A percentile compares a stretch with the other conserved stretches of the same genome.
These are phyloP conservation scores for Petasospora fabianii DNA, from an alignment of 1,139 yeast genomes.

Conservation along the genomic window DNA sequence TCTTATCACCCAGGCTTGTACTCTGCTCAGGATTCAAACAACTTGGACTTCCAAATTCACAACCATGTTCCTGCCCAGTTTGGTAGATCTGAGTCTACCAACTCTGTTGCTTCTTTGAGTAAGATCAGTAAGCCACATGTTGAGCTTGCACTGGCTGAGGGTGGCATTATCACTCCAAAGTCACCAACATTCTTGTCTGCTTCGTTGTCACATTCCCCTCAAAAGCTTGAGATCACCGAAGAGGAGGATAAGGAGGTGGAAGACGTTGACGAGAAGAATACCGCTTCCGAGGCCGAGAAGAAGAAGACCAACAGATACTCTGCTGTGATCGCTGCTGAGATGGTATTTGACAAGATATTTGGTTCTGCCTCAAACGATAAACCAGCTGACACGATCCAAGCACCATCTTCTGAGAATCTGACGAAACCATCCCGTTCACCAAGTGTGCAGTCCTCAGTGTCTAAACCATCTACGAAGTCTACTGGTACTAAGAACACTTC, in stretches of 20 bases:
- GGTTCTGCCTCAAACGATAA: conserved; percentile 15
- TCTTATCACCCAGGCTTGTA: conserved; percentile 64
- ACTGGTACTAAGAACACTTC: conserved; percentile 18
- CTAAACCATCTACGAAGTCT: conserved; percentile 18
- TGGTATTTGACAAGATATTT: conserved; percentile 26
- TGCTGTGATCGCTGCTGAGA: conserved; percentile 27
- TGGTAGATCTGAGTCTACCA: conserved; percentile 47
- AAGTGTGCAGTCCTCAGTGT: conserved; percentile 13
- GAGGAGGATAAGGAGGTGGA: neutral
- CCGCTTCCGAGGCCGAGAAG: conserved; percentile 6
- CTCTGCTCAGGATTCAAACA: conserved; percentile 28
- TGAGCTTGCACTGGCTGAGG: conserved; percentile 32
- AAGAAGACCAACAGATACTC: conserved; percentile 25
- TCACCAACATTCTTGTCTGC: conserved; percentile 18
- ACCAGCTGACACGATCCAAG: no score
- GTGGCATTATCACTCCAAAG: conserved; percentile 32
- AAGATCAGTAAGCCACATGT: conserved; percentile 32
- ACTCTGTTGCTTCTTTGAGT: conserved; percentile 25
- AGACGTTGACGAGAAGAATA: neutral
- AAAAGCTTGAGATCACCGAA: conserved; percentile 1
- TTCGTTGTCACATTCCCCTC: conserved; percentile 6
- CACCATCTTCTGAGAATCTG: conserved; percentile 2
- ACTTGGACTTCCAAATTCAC: conserved; percentile 10
- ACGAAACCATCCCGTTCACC: conserved; percentile 13
- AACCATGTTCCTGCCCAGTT: conserved; percentile 18